Base-by-base conservation (phyloP, 2,329 filamentous ascomycete genomes). In the Cordyceps farinosa region DNA sequence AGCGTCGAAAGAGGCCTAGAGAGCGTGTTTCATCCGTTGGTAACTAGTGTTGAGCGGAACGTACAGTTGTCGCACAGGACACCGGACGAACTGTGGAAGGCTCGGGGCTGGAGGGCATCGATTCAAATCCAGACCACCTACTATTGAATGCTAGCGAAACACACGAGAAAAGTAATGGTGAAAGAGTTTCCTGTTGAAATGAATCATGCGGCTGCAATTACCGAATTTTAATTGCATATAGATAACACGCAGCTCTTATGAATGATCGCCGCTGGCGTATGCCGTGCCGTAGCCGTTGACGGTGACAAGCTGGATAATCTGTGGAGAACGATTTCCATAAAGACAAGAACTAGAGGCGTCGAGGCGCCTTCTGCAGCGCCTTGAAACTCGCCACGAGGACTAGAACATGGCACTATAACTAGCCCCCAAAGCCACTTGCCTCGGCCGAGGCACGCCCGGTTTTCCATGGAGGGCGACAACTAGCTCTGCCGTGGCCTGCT, bases 311-410 rank as follows among this genome's bases (percentile, higher is more conserved):
- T 50, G 32, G 47, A 48, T 5, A 11, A 11, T 8, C 22, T 17
- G 47, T 50, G 47, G 27, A 32, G 29, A 50, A 50, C 29, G 13
- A 32, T 8, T 30, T 11, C 13, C 27, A 29, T 22, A 22, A 22
- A 22, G 22, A 22, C 22, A 22, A 22, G 22, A 22, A 22, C 22
- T 22, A 22, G 22, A 22, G 22, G 22, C 22, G 22, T 50, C 47
- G 17, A 7, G 50, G 32, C 17, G 50, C 50, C n/a, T 52, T 29
- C 6, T 15, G n/a, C 30, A 36, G 10, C 50, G 50, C 50, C 50
- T 38, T 53, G 50, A 53, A 53, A 53, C 50, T 38, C 50, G 50
- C 50, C 50, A 53, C 50, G 29, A 53, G 50, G 50, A 22, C 48
- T 50, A 50, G 47, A 22, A 13, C 29, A 15, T 50, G 32, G 11